A percentile compares a stretch with the other conserved stretches of the same genome.
Conservation (phyloP, 2,329 filamentous ascomycete genomes). For the Claviceps arundinis region DNA sequence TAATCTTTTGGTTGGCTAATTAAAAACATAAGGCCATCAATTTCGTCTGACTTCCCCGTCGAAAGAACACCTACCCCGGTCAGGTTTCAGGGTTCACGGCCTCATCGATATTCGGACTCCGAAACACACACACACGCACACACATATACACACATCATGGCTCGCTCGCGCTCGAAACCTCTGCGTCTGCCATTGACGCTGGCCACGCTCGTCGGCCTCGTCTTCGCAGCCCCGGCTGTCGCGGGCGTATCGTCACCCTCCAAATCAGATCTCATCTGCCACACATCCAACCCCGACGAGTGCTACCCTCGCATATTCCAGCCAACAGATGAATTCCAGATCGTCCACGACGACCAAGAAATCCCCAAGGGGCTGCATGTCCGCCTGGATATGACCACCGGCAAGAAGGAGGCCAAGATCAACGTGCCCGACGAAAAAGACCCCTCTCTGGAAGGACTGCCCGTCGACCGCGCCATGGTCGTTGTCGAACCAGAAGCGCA, state of each 20-base stretch:
- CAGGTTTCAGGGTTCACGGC: neutral
- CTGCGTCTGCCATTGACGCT: constrained; percentile 6
- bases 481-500: constrained; percentile 35
- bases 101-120: neutral
- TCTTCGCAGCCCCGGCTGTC: constrained; percentile 12
- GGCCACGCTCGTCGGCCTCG: constrained; percentile 15
- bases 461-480: constrained; percentile 39
- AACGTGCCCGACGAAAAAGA: constrained; percentile 42
- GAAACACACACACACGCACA: neutral
- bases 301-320: constrained; percentile 55
- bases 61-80: neutral
- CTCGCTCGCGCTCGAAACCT: constrained; percentile 1
- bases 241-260: constrained; percentile 20
- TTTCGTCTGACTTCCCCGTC: neutral
- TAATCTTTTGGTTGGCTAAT: too few relatives aligned
- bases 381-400: constrained; percentile 50
- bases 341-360: constrained; percentile 50
- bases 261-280: constrained; percentile 49
- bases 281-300: constrained; percentile 43
- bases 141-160: neutral
- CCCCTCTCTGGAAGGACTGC: constrained; percentile 34
- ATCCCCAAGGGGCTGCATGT: constrained; percentile 53
- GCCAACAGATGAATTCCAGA: constrained; percentile 51
- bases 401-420: constrained; percentile 51
- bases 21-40: neutral